A percentile compares a stretch with the other conserved stretches of the same genome.
phyloP scores from a whole-genome alignment of 805 yeast species.

The Saccharomycopsis sp. region DNA sequence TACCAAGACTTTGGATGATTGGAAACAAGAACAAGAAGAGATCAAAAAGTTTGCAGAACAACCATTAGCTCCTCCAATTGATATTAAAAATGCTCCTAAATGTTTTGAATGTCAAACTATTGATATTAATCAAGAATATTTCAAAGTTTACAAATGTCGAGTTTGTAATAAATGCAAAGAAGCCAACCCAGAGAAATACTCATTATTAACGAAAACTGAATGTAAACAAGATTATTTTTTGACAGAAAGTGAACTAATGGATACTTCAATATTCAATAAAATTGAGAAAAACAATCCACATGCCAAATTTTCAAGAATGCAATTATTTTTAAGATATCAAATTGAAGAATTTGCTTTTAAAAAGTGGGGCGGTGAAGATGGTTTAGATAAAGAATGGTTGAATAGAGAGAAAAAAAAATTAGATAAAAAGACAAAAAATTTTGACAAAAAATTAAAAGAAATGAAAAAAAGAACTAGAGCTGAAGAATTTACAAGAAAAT shows the following conservation, averaged over 20 bases:
- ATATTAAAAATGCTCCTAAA: slow-evolving; percentile 62
- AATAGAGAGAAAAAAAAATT: slow-evolving; percentile 64
- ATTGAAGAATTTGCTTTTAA: slow-evolving; percentile 89
- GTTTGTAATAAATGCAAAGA: slow-evolving; percentile 77
- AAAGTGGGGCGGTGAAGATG: slow-evolving; percentile 91
- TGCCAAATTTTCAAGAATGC: slow-evolving; percentile 87
- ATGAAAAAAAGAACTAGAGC: slow-evolving; percentile 92
- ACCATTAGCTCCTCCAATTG: slow-evolving; percentile 64
- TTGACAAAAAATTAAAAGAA: slow-evolving; percentile 65
- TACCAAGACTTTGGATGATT: slow-evolving; percentile 38
- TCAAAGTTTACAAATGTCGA: slow-evolving; percentile 55
- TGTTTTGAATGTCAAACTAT: slow-evolving; percentile 77
- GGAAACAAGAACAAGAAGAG: slow-evolving; percentile 27
- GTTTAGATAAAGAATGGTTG: slow-evolving; percentile 87
- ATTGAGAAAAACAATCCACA: slow-evolving; percentile 93
- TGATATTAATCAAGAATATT: slow-evolving; percentile 69
- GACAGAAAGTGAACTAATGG: slow-evolving; percentile 88
- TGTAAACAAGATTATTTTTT: slow-evolving; percentile 84
- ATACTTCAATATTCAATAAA: slow-evolving; percentile 54
- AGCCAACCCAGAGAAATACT: slow-evolving; percentile 74
- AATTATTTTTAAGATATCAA: slow-evolving; percentile 77
- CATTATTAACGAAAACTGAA: slow-evolving; percentile 89
- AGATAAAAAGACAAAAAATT: slow-evolving; percentile 66
- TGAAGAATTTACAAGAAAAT: slow-evolving; percentile 67
- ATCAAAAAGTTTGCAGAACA: slow-evolving; percentile 29